Base-by-base conservation (phyloP, 108 stramenopile species). In the Asterionellopsis glacialis region DNA sequence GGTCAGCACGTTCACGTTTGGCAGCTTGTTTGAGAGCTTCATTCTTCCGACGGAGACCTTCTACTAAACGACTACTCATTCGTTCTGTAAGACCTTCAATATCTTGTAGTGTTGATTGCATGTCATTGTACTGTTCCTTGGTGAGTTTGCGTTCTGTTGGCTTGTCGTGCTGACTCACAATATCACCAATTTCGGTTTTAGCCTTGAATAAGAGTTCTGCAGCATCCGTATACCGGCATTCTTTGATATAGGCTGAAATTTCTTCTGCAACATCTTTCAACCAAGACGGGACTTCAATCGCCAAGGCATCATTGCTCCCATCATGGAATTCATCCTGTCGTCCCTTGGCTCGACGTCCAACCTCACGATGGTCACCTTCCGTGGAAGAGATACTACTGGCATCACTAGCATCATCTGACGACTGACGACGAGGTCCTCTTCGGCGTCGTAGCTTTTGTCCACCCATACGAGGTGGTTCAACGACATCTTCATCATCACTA, bases 201-300 rank as follows among this genome's bases (percentile, higher is more conserved):
- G 85, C 87, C 62, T 85, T 92, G 28, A 82, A 51, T 62, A 83
- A 81, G 10, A 88, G 67, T 11, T 88, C 87, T 19, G 87, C 84
- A n/a, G 81, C 85, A 69, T 88, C 87, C 14, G 80, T 74, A 65
- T 88, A 92, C 6, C 90, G 67, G 27, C 83, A 84, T 55, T 92
- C 90, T 61, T 88, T 85, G 53, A 88, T 76, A 53, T 87, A 88
- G 15, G 90, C 83, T 11, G 78, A 57, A 18, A 88, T 74, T 70
- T 92, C 90, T 61, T 92, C 90, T 0, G 63, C 70, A 15, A 79
- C 65, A 69, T 92, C 90, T 22, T 72, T 79, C 33, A 92, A 51
- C 78, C 79, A 88, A 1, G 83, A 45, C 24, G 90, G 90, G 25
- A 92, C 67, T 48, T 83, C 85, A 61, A 92, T 81, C 40, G 73